Evolutionary conservation across 306 rosid genomes (phyloP).

Genomic region (Potentilla sterilis): DNA sequence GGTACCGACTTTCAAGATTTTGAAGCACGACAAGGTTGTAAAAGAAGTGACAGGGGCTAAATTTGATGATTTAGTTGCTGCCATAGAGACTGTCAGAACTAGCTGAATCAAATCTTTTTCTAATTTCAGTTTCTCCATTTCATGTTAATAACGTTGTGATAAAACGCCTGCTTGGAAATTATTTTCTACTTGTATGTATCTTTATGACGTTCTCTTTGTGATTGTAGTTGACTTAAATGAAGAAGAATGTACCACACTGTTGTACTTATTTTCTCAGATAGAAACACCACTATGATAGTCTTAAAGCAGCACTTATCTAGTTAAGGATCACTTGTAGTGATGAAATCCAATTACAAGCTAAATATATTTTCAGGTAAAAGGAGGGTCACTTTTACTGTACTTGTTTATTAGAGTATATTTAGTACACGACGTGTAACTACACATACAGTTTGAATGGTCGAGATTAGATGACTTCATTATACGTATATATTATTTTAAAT

Average conservation of each 20-base stretch:
- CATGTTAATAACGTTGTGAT: conserved; percentile 24
- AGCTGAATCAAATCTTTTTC: conserved; percentile 32
- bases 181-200: conserved; percentile 27
- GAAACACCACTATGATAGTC: too few relatives aligned
- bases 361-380: too few relatives aligned
- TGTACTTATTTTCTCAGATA: too few relatives aligned
- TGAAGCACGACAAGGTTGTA: conserved; percentile 72
- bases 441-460: too few relatives aligned
- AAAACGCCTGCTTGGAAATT: conserved; percentile 3
- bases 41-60: conserved; percentile 93
- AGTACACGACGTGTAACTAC: too few relatives aligned
- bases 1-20: conserved; percentile 94
- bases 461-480: too few relatives aligned
- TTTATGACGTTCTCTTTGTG: neutral
- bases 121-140: neutral
- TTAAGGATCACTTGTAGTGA: too few relatives aligned
- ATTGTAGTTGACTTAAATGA: conserved; percentile 3
- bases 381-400: too few relatives aligned
- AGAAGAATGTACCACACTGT: neutral
- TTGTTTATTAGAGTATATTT: too few relatives aligned
- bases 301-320: too few relatives aligned
- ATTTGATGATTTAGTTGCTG: conserved; percentile 73
- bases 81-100: conserved; percentile 70
- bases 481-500: too few relatives aligned
- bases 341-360: too few relatives aligned